Evolutionary conservation across 805 yeast species (phyloP), one percentile per base, ranked within the genome.

Genomic region (Maudiozyma barnettii): DNA sequence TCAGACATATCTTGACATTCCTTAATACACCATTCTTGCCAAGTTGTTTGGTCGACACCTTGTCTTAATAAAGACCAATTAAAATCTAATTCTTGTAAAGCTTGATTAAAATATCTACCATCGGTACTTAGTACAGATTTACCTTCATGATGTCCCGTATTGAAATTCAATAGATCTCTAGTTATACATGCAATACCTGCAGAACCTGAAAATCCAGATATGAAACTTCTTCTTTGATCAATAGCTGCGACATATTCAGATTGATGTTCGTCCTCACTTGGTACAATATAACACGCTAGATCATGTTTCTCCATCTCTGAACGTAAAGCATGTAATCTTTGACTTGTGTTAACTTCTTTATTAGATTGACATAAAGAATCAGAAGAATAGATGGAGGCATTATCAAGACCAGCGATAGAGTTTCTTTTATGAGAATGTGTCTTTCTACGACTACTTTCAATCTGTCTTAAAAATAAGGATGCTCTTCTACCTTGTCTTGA

Each of bases 51-150:
- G 30, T 81, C 84, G n/a, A 76, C 73, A 4, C 95, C 95, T 62
- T 83, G 95, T 60, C 84, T 89, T 50, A 93, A 72, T 41, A 93
- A 67, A 1, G 68, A 65, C 98, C 98, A 93, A 58, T 80, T 79
- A 36, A 66, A 59, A 61, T 87, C 95, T 47, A 93, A 70, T 67
- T 93, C 93, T 49, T 82, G 78, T 20, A 76, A 78, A 1, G 98
- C 98, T 67, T 93, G 99, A 49, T 86, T 71, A 64, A 88, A 93
- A 68, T 93, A 93, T 54, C 99, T 74, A 1, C 98, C 98, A 66
- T 93, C 99, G 0, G 99, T 93, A 8, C 95, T 80, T 44, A 93
- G 68, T 0, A 84, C 85, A 13, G 96, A 95, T 42, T 78, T 76
- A 1, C 88, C 87, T 10, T 67, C 68, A 20, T 77, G 70, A 1